Evolutionary conservation across 352 stramenopile genomes (phyloP), one percentile per base, ranked within the genome.

Genomic region (Halophytophthora batemanensis): DNA sequence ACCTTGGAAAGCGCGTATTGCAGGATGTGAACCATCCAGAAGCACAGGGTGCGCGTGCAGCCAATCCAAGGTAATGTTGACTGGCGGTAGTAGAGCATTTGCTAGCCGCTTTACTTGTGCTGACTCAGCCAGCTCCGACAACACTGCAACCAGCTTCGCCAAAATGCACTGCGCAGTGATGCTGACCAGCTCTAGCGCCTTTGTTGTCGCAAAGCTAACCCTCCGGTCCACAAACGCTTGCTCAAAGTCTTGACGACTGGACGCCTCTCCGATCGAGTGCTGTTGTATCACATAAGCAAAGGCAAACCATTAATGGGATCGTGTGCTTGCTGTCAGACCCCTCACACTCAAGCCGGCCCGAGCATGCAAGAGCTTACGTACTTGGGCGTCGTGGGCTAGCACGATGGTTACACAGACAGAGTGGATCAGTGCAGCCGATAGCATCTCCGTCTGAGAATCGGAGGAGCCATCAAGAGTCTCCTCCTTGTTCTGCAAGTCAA

Each of bases 1-100:
- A 15, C 29, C 22, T 42, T 59, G 43, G 12, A 67, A 44, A 23
- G 44, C 17, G 7, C 17, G 29, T 25, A 52, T 50, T 34, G 35
- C 49, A 17, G 38, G 22, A 13, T 57, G 61, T 19, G 43, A 33
- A 31, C 51, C 14, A 23, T 44, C 28, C 25, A 56, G 29, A 29
- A 59, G 53, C 48, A 14, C 15, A 38, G 53, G 46, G 21, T 81
- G 73, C 10, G 51, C 17, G 8, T 65, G 54, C 12, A 82, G 60
- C 74, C 74, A 85, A 23, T 71, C 56, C 34, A 81, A 33, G 12
- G 57, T 72, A 19, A 70, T 45, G 28, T 53, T 82, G 19, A 79
- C 42, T 13, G 68, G 48, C 17, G 74, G 66, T 34, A 82, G 44
- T 15, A 80, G 31, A 34, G 61, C 56, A 25, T 80, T 71, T n/a